Evolutionary conservation across 768 basidiomycete genomes (phyloP).

Genomic region (Russula sp.): DNA sequence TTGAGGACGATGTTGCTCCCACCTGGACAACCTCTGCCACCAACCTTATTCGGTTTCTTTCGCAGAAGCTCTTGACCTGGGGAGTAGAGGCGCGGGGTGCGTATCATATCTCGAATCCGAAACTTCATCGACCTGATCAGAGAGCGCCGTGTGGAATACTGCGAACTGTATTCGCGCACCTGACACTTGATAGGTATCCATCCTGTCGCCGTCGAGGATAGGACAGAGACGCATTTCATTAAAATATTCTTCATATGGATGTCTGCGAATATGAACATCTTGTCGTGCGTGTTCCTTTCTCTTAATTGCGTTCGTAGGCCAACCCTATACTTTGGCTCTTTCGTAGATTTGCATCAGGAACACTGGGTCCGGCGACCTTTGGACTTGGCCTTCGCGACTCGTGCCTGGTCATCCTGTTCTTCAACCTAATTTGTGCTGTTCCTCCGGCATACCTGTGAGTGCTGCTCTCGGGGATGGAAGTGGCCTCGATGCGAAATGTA

Average conservation of each 20-base stretch:
- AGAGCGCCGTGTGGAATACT: neutral
- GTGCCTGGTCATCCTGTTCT: slow-evolving; percentile 46
- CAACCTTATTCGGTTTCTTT: neutral
- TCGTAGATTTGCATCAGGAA: slow-evolving; percentile 47
- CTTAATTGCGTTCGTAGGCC: neutral
- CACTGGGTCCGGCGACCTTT: slow-evolving; percentile 46
- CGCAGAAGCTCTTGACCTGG: slow-evolving; percentile 34
- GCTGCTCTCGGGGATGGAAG: neutral
- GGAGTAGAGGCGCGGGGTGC: slow-evolving; percentile 39
- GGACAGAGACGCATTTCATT: slow-evolving; percentile 41
- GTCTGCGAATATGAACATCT: slow-evolving; percentile 42
- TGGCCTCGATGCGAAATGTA: neutral
- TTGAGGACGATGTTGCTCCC: too few species aligned
- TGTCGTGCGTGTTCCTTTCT: slow-evolving; percentile 36
- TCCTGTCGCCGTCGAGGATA: slow-evolving; percentile 37
- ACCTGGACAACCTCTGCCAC: neutral
- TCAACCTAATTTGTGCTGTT: slow-evolving; percentile 45
- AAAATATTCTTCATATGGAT: slow-evolving; percentile 46
- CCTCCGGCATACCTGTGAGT: slow-evolving; percentile 47
- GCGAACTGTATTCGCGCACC: neutral
- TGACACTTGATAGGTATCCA: slow-evolving; percentile 35
- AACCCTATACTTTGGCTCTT: neutral
- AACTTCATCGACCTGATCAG: neutral
- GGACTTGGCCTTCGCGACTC: slow-evolving; percentile 46
- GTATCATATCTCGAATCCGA: slow-evolving; percentile 2